Evolutionary conservation across 225 moss, liverwort and hornwort species (phyloP).

Genomic region (Pleurozium schreberi): DNA sequence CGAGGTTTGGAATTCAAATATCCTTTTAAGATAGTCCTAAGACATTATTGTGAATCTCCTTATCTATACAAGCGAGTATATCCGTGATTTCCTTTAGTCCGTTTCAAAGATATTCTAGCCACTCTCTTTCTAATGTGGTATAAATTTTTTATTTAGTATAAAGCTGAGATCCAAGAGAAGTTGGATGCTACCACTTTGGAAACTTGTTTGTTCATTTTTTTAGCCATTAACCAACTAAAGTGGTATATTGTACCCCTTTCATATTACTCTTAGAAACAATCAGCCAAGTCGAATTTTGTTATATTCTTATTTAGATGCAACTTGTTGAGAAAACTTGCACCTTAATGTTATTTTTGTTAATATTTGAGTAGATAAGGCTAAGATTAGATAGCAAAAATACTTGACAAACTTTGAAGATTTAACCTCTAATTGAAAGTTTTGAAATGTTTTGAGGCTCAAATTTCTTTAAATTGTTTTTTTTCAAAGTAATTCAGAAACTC

Average conservation of each 20-base stretch:
- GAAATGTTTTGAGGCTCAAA: background rate
- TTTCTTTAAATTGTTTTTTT: background rate
- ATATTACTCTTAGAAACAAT: background rate
- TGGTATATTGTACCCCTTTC: background rate
- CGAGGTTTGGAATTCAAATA: too few relatives aligned
- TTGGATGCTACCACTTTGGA: rapidly evolving
- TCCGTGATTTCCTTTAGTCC: too few relatives aligned
- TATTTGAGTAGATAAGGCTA: background rate
- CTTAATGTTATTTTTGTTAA: background rate
- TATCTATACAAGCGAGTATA: too few relatives aligned
- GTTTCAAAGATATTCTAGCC: too few relatives aligned
- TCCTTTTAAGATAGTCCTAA: too few relatives aligned
- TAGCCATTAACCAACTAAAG: background rate
- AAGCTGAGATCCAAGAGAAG: background rate
- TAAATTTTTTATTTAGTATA: background rate
- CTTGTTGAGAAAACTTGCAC: background rate
- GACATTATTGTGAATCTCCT: too few relatives aligned
- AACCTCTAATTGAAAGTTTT: rapidly evolving
- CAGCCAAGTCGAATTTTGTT: rapidly evolving
- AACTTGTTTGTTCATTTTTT: too few relatives aligned
- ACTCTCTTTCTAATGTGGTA: background rate
- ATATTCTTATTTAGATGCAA: background rate
- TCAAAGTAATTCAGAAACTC: background rate
- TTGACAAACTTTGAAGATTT: background rate
- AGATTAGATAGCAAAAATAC: background rate